Percentiles rank a stretch among this genome's conserved stretches.
Evolutionary conservation across 1,284 basidiomycete genomes (phyloP).

Genomic region (Fomitopsis schrenkii): DNA sequence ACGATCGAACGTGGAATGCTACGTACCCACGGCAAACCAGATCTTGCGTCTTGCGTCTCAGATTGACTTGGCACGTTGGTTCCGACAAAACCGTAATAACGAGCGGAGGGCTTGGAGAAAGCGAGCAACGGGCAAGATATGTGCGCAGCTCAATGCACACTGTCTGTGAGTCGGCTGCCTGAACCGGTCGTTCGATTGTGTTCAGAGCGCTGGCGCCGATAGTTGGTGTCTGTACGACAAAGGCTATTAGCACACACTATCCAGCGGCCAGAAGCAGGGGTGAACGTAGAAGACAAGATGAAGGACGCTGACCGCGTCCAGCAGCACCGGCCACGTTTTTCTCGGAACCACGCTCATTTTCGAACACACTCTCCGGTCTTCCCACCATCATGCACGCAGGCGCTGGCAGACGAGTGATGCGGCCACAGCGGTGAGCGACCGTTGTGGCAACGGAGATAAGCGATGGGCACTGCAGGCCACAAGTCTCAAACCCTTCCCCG

Average conservation of each 20-base stretch:
- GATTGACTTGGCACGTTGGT: neutral
- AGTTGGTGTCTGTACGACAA: neutral
- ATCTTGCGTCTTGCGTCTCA: neutral
- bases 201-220: neutral
- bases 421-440: neutral
- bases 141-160: neutral
- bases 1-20: neutral
- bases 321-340: neutral
- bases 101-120: neutral
- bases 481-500: neutral
- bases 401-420: neutral
- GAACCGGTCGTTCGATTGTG: neutral
- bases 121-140: neutral
- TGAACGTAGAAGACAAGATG: neutral
- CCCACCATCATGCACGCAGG: neutral
- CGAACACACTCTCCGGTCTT: neutral
- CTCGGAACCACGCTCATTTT: neutral
- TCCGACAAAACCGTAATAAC: neutral
- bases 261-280: neutral
- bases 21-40: neutral
- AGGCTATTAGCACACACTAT: neutral
- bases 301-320: neutral
- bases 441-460: neutral
- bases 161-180: neutral
- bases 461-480: neutral